Base-by-base conservation (phyloP, 2,329 filamentous ascomycete species). In the Periconia digitata region DNA sequence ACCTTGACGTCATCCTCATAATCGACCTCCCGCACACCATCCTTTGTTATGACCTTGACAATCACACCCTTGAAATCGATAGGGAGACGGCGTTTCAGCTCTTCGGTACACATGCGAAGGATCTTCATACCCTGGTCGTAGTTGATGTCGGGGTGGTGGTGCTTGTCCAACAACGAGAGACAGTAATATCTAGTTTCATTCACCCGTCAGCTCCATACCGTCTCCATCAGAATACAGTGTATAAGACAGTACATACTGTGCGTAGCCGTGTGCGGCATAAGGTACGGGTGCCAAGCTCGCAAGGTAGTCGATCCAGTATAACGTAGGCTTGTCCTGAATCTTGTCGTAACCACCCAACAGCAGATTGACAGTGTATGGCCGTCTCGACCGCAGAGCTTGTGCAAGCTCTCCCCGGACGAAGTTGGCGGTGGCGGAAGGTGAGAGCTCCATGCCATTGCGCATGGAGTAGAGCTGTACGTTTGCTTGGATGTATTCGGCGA, bases 221-320 rank as follows among this genome's bases (percentile, higher is more conserved):
- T 29, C 22, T 12, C 17, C 23, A 36, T 4, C 16, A 17, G 20
- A 10, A 3, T 18, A 32, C 17, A 10, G 17, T 17, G 17, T 41
- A 21, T 36, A 18, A 10, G 27, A 29, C 37, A 36, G 17, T 20
- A 74, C 87, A 53, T 85, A 91, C 87, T 99, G 94, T 62, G 94
- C 94, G 76, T 99, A 99, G 62, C 94, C 94, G 66, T 99, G 95
- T 52, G 94, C 94, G 41, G 94, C 95, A 70, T 99, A 99, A 47
- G 94, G 94, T 40, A 99, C 79, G 24, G 89, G 83, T 4, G 91
- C 92, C 69, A 92, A 77, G 53, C 92, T 86, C 58, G 92, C 94
- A 67, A 99, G 84, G 76, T 97, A 97, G 72, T 99, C 92, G 64
- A 96, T 82, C 94, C 94, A 99, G 82, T 95, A 96, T 59, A 99